Conservation (phyloP, 208 protist species). For the Crithidia expoeki region DNA sequence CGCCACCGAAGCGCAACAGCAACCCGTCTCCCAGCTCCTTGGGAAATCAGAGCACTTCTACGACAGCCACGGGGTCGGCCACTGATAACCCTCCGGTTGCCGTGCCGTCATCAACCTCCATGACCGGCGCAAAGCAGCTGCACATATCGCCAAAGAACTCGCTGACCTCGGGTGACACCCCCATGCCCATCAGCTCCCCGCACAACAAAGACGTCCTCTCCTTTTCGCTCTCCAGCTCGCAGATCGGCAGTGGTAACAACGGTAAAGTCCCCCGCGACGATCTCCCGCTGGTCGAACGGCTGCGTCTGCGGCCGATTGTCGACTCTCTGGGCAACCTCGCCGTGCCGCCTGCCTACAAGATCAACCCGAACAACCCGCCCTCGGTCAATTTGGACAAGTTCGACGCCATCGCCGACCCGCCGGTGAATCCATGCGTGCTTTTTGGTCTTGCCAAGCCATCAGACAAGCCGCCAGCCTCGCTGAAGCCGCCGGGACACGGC, state of each 20-base stretch:
- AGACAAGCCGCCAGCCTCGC: conserved; percentile 21
- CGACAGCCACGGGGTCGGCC: background rate
- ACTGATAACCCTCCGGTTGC: background rate
- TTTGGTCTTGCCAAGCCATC: conserved; percentile 39
- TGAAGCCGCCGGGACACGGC: conserved; percentile 30
- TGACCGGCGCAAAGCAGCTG: background rate
- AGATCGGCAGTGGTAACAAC: background rate
- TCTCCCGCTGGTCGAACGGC: conserved; percentile 16
- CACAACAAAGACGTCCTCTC: background rate
- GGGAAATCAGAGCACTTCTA: background rate
- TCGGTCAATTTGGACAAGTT: conserved; percentile 34
- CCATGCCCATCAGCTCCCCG: background rate
- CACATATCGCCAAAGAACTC: conserved; percentile 11
- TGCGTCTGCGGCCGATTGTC: conserved; percentile 26
- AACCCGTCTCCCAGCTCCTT: background rate
- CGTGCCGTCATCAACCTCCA: background rate
- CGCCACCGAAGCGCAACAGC: conserved; percentile 11
- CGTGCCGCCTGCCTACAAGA: conserved; percentile 52
- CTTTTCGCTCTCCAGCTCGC: background rate
- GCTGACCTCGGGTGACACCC: background rate
- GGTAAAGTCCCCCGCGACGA: conserved; percentile 28
- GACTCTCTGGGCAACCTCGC: conserved; percentile 46
- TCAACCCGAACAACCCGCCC: conserved; percentile 21
- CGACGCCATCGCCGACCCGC: conserved; percentile 24
- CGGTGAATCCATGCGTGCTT: conserved; percentile 38